These are phyloP conservation scores for Jamesozyma spencerorum DNA, from an alignment of 805 yeast species.

Conservation along the genomic window DNA sequence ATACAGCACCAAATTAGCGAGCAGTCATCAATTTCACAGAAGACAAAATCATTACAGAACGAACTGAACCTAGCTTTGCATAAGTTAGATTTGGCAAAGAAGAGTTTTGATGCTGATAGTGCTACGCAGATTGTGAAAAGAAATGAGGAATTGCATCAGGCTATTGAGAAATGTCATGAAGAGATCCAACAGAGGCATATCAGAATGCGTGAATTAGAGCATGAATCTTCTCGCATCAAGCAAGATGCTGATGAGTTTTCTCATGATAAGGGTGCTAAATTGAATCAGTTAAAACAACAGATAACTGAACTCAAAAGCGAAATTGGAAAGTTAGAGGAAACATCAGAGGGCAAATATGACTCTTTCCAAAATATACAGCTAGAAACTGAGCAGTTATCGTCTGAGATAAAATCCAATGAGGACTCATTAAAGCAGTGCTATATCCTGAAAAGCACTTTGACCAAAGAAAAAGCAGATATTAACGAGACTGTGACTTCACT, in stretches of 20 bases:
- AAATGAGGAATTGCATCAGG: conserved; percentile 37
- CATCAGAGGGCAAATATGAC: conserved; percentile 40
- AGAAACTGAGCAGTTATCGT: conserved; percentile 56
- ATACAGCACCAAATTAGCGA: conserved; percentile 35
- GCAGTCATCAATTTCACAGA: conserved; percentile 37
- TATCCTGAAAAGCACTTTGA: conserved; percentile 30
- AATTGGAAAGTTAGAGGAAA: conserved; percentile 31
- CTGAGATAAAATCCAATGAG: conserved; percentile 42
- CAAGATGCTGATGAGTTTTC: conserved; percentile 76
- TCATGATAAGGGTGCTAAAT: conserved; percentile 68
- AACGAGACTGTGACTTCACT: conserved; percentile 19
- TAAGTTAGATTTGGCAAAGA: conserved; percentile 46
- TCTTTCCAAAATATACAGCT: conserved; percentile 54
- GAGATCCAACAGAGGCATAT: conserved; percentile 32
- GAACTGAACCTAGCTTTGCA: conserved; percentile 50
- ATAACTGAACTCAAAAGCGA: conserved; percentile 34
- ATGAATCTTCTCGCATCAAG: conserved; percentile 46
- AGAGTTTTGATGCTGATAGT: conserved; percentile 46
- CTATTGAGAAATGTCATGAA: conserved; percentile 35
- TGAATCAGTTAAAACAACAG: conserved; percentile 53
- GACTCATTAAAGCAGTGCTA: conserved; percentile 35
- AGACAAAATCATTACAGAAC: conserved; percentile 49
- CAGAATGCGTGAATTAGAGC: conserved; percentile 26
- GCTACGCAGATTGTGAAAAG: conserved; percentile 47
- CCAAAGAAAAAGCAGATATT: conserved; percentile 23